Base-by-base conservation (phyloP, 2,329 filamentous ascomycete genomes). In the Pyrenophora tritici-repentis region DNA sequence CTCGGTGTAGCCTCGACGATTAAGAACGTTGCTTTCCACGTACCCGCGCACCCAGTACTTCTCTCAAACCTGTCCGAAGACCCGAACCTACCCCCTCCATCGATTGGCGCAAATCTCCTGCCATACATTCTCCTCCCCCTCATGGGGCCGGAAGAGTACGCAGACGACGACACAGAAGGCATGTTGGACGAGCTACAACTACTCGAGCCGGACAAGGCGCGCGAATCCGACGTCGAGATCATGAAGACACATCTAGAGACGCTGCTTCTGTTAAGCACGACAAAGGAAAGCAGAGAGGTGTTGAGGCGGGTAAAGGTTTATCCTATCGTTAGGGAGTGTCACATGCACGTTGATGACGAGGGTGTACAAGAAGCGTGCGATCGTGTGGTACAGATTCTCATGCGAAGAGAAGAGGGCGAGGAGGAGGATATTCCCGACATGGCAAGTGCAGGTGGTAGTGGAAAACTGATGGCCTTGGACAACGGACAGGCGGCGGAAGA, bases 1-100 rank as follows among this genome's bases (percentile, higher is more conserved):
- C 90, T 91, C 65, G 94, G 94, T n/a, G 92, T 97, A n/a, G 93
- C 93, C 6, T 91, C 87, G 54, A 94, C 91, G 8, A 91, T 99
- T 71, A 97, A 97, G 75, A 99, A 99, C 69, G 85, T 90, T 24
- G 86, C 90, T 6, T 97, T 99, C 69, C 89, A 95, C 65, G 76
- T 93, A 5, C 75, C 83, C 3, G 83, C 87, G 0, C 93, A 97
- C 65, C 78, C 83, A 0, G 76, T 81, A 2, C 86, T 96, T 45
- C 75, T 97, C 38, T 81, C 73, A 3, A 70, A 70, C 31, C 61
- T 72, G 3, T 56, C 64, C 3, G 55, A 59, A 4, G 64, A 72
- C 9, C 66, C 73, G 4, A 62, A 47, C 10, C 63, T 71, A 2
- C 66, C 68, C 4, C 61, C 68, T 14, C 66, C 83, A 0, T 85